Evolutionary conservation across 2,329 filamentous ascomycete species (phyloP), one percentile per base, ranked within the genome.

Genomic region (Coleophoma crateriformis): DNA sequence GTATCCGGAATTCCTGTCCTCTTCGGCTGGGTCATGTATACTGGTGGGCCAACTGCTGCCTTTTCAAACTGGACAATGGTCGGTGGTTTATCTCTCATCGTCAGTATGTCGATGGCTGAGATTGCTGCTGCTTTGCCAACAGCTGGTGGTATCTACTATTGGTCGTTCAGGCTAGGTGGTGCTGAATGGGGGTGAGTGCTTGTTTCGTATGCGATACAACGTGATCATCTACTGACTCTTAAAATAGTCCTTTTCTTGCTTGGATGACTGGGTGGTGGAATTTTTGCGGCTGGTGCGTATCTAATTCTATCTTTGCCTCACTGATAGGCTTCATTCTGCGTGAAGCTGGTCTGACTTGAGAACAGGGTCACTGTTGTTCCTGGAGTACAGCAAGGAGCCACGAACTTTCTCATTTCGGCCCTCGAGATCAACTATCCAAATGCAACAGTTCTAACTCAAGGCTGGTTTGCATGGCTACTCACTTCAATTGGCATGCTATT

Each of bases 241-340:
- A 4, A 10, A 7, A 27, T 35, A 58, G 56, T 2, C 68, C 67
- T 1, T 64, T 70, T 47, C 59, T 70, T 13, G 59, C 59, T 34
- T 71, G 68, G 67, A 67, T 70, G 64, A 69, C 68, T 20, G 68
- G 65, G 4, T 70, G 68, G 67, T 70, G 65, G 66, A 70, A 69
- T 50, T 69, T 63, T 62, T 60, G 60, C 12, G 64, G 65, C 22
- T 67, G 64, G 66, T 48, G 67, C 17, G 37, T 22, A 34, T 17
- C 13, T 27, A 7, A 27, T 10, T 27, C 5, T 27, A 4, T 7
- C 8, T 27, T 27, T 27, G 27, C 8, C 6, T 27, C 8, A 27
- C 27, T 27, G 27, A 27, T 27, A 27, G 5, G 7, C 8, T 7
- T 27, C 6, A 7, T 27, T 7, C 27, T 27, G 27, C 27, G 6